Base-by-base conservation (phyloP, 805 yeast genomes). In the Hanseniaspora pseudoguilliermondii region DNA sequence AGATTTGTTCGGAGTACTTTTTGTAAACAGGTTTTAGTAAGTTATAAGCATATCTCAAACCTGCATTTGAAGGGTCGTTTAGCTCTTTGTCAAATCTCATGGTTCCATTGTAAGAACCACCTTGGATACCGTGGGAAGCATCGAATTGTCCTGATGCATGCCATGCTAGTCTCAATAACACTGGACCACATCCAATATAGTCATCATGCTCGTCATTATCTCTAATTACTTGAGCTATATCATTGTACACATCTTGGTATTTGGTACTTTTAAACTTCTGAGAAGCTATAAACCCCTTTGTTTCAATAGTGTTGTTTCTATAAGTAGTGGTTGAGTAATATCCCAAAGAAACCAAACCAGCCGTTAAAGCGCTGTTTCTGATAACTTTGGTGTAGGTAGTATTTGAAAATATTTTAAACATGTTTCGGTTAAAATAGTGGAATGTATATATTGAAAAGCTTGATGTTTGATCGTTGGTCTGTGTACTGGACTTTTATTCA, bases 91-190 rank as follows among this genome's bases (percentile, higher is more conserved):
- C 66, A 65, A 64, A 75, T 61, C 75, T 72, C 77, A 82, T 80
- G 15, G 89, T 82, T 48, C 87, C 88, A 46, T 88, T 87, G 62
- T 75, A 81, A 1, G 86, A 80, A 2, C 88, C 87, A 46, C 86
- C 87, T 18, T 73, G 71, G 1, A 82, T 67, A 47, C 76, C 73
- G 21, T 72, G 70, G n/a, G 68, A 66, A 60, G 71, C 72, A 63
- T 86, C 87, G 68, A 75, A 88, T 20, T 93, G 85, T n/a, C 95
- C 95, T 57, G 86, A 78, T 38, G 83, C 78, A 66, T 87, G 95
- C 95, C 95, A 87, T 29, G 95, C 84, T 55, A 86, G 75, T 63
- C 95, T 79, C 25, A 87, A 80, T 42, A 87, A 71, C 16, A 83
- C 80, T 10, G 95, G 96, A 0, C 90, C 93, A 59, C 81, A 75